Base-by-base conservation (phyloP, 208 protist species). In the Trypanosoma vivax region DNA sequence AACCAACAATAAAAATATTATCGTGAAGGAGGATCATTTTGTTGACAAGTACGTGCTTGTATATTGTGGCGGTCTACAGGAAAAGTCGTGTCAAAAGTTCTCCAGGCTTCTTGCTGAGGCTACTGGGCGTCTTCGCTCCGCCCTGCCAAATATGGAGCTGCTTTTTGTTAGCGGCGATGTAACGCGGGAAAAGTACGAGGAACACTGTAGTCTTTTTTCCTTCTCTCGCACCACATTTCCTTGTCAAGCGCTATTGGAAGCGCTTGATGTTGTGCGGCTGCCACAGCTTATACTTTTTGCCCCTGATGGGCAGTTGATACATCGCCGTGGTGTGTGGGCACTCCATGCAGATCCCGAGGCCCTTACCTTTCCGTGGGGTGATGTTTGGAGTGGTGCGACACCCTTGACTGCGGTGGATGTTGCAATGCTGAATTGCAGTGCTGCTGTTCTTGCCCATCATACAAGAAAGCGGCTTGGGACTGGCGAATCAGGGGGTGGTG, bases 81-180 rank as follows among this genome's bases (percentile, higher is more conserved):
- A 30, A 13, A 41, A 34, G 1, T 43, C 42, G 11, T 59, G 60
- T n/a, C 60, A 63, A 49, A 46, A 60, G 38, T 73, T 76, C 18
- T 51, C 79, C 6, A 47, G 50, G 16, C 45, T 76, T 21, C 16
- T 88, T 27, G 65, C 56, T 5, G 65, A 73, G n/a, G 61, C 64
- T 7, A 43, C 67, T 0, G 25, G 50, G 5, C 21, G 29, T 16
- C 52, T 85, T 35, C 35, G 41, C 24, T 10, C 46, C 37, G 16
- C 35, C 23, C 5, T 25, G n/a, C 3, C 19, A 6, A 37, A 46
- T 2, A 47, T 59, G n/a, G 75, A 83, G 46, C 24, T 86, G 2
- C 51, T 90, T 30, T 83, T 90, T 34, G 40, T 85, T 39, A 77
- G 67, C 50, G 50, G 57, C 27, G 79, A 90, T 50, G 38, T 57